Percentiles rank a stretch among this genome's conserved stretches.
Evolutionary conservation across 257 asterid species (phyloP).

Genomic region (Prunella vulgaris): DNA sequence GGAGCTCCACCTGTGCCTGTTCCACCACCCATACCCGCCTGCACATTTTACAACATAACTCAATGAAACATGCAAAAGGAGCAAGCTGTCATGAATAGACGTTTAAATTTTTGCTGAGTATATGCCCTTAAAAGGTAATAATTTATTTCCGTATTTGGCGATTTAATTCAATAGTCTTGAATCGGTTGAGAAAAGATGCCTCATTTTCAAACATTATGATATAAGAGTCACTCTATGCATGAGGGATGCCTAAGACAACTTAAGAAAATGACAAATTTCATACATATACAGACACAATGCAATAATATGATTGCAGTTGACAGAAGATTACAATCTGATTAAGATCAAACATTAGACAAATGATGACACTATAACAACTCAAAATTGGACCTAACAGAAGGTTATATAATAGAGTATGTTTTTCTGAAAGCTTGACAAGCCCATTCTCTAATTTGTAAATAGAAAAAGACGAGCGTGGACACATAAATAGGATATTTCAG

Average conservation of each 20-base stretch:
- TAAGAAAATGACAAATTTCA: neutral
- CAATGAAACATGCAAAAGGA: neutral
- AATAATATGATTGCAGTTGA: neutral
- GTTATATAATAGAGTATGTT: neutral
- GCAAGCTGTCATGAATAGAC: neutral
- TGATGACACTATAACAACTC: neutral
- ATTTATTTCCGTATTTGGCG: neutral
- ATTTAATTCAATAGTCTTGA: neutral
- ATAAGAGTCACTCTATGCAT: neutral
- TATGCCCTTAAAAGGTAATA: neutral
- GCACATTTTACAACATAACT: slow-evolving; percentile 22
- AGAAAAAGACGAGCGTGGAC: neutral
- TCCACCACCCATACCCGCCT: slow-evolving; percentile 99
- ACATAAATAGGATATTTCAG: neutral
- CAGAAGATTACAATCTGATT: neutral
- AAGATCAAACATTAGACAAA: slow-evolving; percentile 4
- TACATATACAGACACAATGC: neutral
- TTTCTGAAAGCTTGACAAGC: neutral
- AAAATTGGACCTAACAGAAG: neutral
- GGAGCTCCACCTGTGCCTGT: slow-evolving; percentile 99
- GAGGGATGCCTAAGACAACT: neutral
- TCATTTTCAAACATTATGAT: slow-evolving; percentile 3
- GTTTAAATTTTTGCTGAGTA: slow-evolving; percentile 2
- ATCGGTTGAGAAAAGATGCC: neutral
- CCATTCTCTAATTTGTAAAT: neutral